Base-by-base conservation (phyloP, 139 green algal genomes). In the Picochlorum sp. region DNA sequence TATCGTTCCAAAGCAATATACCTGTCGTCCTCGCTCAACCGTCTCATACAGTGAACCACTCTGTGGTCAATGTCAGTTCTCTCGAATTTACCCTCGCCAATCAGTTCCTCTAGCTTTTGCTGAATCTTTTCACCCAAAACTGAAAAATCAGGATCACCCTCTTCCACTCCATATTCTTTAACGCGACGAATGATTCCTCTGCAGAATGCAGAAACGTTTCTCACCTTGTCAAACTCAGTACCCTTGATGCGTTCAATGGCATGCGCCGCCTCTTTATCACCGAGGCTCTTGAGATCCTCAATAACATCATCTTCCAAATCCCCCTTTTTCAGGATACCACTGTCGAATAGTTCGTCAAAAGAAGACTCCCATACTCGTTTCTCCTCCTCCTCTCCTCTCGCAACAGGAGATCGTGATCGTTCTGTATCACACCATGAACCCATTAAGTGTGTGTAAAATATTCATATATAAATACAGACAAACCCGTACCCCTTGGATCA, bases 181-280 rank as follows among this genome's bases (percentile, higher is more conserved):
- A 85, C 68, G 23, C 78, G 56, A n/a, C 79, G 63, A 57, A 85
- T 81, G 61, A 85, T 85, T 58, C 78, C 78, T 7, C 52, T 61
- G 6, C 68, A 18, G 56, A 80, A 78, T 26, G 69, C 74, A 49
- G 37, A 66, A 37, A 71, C 64, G 61, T 79, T 79, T 60, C 58
- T 63, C 52, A 85, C 69, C 52, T 71, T 71, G 1, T 59, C 26
- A 14, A 85, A 77, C 65, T 84, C 74, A 24, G 69, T 59, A 34
- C 80, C 75, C 4, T 47, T 34, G 60, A 85, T 67, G 47, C 78
- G 75, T 38, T 68, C 57, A 24, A 85, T 73, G 20, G 77, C 76
- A n/a, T 49, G 68, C 16, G 56, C 26, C 5, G 77, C 77, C 63
- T 74, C 59, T 11, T 76, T 67, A 34, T 70, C 67, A 6, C 28